These are phyloP conservation scores for Colletotrichum sublineola DNA, from an alignment of 2,329 filamentous ascomycete species.

Conservation along the genomic window DNA sequence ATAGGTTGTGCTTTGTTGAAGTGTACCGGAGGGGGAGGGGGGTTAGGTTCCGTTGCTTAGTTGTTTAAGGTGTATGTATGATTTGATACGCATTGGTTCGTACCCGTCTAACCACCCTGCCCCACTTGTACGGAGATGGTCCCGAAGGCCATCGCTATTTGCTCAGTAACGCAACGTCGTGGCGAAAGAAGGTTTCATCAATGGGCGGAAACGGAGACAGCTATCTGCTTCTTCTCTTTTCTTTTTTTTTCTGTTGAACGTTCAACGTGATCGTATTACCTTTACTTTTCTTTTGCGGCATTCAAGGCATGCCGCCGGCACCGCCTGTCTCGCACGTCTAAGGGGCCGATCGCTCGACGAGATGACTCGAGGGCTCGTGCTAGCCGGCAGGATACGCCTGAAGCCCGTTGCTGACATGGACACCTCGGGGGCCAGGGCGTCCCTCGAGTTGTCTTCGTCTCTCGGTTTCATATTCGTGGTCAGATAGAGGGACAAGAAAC, in stretches of 20 bases:
- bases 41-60: not conserved
- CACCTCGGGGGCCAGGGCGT: not conserved
- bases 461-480: not conserved
- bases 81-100: conserved; percentile 13
- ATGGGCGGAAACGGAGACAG: not conserved
- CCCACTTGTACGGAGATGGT: conserved; percentile 27
- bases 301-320: conserved; percentile 28
- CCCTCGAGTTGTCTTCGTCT: not conserved
- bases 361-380: not conserved
- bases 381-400: conserved; percentile 18
- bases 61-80: conserved; percentile 8
- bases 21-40: not conserved
- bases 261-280: not conserved
- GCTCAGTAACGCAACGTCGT: not conserved
- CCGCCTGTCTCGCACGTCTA: conserved; percentile 18
- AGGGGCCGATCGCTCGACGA: conserved; percentile 2
- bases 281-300: conserved; percentile 38
- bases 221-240: conserved; percentile 19
- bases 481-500: not conserved
- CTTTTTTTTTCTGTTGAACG: conserved; percentile 13
- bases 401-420: not conserved
- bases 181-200: conserved; percentile 5
- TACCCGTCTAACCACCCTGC: conserved; percentile 4
- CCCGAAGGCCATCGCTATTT: conserved; percentile 11
- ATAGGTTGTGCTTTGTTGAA: not conserved